A percentile compares a stretch with the other conserved stretches of the same genome.
These are phyloP conservation scores for Cryphonectria radicalis DNA, from an alignment of 2,329 filamentous ascomycete species.

Conservation along the genomic window DNA sequence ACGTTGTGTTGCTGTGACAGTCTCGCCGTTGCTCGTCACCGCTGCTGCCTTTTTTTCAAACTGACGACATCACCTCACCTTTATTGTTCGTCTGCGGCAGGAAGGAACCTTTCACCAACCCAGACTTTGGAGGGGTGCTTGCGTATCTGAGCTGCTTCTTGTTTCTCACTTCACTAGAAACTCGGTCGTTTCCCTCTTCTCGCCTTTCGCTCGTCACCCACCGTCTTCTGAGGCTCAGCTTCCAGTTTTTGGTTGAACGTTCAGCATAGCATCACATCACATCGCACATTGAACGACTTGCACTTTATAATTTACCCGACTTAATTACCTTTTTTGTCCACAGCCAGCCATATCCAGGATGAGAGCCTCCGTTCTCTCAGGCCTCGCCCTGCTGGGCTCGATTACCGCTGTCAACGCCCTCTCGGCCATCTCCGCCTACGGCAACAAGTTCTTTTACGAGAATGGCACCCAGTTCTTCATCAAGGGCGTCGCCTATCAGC, in stretches of 20 bases:
- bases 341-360: slow-evolving; percentile 37
- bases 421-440: slow-evolving; percentile 59
- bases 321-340: background rate
- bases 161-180: background rate
- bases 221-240: background rate
- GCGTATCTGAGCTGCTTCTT: background rate
- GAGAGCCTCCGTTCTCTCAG: slow-evolving; percentile 42
- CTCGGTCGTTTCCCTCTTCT: background rate
- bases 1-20: background rate
- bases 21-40: background rate
- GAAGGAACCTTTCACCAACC: background rate
- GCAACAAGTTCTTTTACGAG: slow-evolving; percentile 80
- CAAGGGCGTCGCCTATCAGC: slow-evolving; percentile 71
- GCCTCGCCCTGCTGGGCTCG: slow-evolving; percentile 41
- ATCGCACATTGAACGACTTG: background rate
- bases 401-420: slow-evolving; percentile 45
- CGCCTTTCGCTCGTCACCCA: background rate
- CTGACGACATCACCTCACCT: background rate
- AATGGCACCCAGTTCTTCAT: slow-evolving; percentile 61
- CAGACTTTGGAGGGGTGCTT: background rate
- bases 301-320: background rate
- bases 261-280: background rate
- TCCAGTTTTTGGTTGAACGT: background rate
- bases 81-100: background rate
- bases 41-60: background rate